phyloP scores from a whole-genome alignment of 2,329 filamentous ascomycete genomes.

The Hymenoscyphus albidus region DNA sequence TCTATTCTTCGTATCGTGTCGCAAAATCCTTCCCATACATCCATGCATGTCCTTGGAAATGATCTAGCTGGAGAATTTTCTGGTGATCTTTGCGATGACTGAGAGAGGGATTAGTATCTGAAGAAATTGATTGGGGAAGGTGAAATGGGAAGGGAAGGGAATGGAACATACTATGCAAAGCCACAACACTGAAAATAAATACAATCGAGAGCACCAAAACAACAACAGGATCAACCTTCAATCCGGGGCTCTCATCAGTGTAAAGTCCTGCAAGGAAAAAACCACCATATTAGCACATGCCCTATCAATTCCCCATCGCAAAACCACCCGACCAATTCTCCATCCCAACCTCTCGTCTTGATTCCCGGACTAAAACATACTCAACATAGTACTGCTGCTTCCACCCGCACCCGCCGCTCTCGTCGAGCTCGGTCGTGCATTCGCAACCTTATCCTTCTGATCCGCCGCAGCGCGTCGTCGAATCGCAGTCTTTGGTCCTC shows the following conservation, averaged over 20 bases:
- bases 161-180: constrained; percentile 77
- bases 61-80: constrained; percentile 63
- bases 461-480: constrained; percentile 92
- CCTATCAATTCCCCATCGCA: background rate
- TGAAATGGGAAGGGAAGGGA: background rate
- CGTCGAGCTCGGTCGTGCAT: constrained; percentile 87
- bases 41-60: background rate
- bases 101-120: constrained; percentile 7
- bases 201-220: constrained; percentile 94
- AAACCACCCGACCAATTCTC: background rate
- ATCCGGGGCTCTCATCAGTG: constrained; percentile 94
- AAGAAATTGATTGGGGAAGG: background rate
- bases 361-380: constrained; percentile 48
- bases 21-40: background rate
- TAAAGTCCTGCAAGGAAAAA: constrained; percentile 64
- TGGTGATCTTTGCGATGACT: constrained; percentile 96
- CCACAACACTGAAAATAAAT: constrained; percentile 98
- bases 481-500: constrained; percentile 92
- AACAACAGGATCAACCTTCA: constrained; percentile 97
- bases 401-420: constrained; percentile 90
- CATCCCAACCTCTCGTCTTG: constrained; percentile 2
- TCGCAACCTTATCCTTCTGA: constrained; percentile 95
- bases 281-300: constrained; percentile 13
- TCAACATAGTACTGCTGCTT: constrained; percentile 97
- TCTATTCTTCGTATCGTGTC: background rate